Evolutionary conservation across 495 filamentous ascomycete genomes (phyloP).

Genomic region (Aspergillus taichungensis): DNA sequence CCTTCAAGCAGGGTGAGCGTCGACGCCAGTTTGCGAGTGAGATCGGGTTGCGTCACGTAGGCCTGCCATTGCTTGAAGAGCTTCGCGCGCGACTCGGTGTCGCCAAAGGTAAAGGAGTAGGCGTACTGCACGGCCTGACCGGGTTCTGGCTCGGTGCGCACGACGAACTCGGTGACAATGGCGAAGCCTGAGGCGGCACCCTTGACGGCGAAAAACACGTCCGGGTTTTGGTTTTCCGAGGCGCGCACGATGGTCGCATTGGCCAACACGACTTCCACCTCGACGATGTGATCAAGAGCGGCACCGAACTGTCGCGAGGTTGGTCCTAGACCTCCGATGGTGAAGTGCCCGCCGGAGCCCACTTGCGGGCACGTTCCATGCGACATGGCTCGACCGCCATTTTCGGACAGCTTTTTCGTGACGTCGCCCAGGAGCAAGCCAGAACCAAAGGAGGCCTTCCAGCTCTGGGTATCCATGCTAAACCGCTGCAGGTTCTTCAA

Average conservation of each 20-base stretch:
- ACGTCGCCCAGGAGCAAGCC: conserved; percentile 54
- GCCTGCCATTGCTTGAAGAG: conserved; percentile 23
- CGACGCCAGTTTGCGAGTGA: conserved; percentile 43
- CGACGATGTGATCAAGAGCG: conserved; percentile 51
- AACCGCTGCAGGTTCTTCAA: conserved; percentile 33
- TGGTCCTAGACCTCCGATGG: conserved; percentile 56
- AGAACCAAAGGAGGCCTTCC: conserved; percentile 51
- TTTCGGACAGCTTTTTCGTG: conserved; percentile 42
- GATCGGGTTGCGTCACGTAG: conserved; percentile 24
- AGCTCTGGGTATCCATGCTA: conserved; percentile 38
- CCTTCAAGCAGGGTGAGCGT: conserved; percentile 14
- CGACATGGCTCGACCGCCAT: conserved; percentile 52
- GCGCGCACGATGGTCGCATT: conserved; percentile 35
- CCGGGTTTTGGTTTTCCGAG: conserved; percentile 19
- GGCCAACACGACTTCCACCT: conserved; percentile 48
- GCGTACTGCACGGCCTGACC: conserved; percentile 17
- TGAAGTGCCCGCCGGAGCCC: conserved; percentile 61
- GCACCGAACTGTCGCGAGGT: conserved; percentile 51
- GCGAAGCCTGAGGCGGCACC: conserved; percentile 29
- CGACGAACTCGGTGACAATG: conserved; percentile 29
- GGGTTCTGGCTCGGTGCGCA: conserved; percentile 24
- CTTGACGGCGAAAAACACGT: conserved; percentile 40
- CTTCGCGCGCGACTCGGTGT: conserved; percentile 9
- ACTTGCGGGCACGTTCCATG: conserved; percentile 55
- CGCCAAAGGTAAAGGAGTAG: conserved; percentile 25